These are phyloP conservation scores for Ustilaginoidea virens DNA, from an alignment of 2,329 filamentous ascomycete species.

Conservation along the genomic window DNA sequence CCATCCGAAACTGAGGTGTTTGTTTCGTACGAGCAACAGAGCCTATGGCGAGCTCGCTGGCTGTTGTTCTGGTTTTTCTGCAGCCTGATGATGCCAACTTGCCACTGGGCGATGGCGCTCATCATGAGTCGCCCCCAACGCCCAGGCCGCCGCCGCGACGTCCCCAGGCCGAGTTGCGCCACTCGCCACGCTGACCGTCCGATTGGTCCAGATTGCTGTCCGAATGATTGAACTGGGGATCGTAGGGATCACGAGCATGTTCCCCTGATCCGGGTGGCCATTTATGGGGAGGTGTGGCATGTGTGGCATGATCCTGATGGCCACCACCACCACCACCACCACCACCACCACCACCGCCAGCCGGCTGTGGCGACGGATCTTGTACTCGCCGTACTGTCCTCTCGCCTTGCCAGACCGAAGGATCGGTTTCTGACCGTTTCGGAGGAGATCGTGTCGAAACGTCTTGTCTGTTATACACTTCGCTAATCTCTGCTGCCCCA, in stretches of 20 bases:
- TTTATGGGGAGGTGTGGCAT: constrained; percentile 33
- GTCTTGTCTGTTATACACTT: constrained; percentile 41
- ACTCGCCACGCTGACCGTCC: constrained; percentile 33
- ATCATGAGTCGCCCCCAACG: constrained; percentile 28
- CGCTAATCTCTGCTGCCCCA: constrained; percentile 38
- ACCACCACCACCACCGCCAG: no score
- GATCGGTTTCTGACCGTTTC: constrained; percentile 72
- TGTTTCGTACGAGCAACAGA: no score
- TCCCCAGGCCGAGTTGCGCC: constrained; percentile 41
- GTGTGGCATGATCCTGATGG: no score
- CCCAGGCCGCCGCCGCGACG: constrained; percentile 35
- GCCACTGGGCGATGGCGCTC: no score
- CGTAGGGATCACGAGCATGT: constrained; percentile 26
- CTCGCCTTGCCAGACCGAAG: constrained; percentile 68
- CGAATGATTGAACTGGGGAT: constrained; percentile 26
- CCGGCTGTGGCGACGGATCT: constrained; percentile 31
- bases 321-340: no score
- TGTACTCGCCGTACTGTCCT: constrained; percentile 68
- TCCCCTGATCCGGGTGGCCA: constrained; percentile 30
- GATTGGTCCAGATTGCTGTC: constrained; percentile 24
- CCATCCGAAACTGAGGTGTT: no score
- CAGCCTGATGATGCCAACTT: no score
- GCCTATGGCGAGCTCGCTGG: no score
- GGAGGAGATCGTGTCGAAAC: constrained; percentile 39
- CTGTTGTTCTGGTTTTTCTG: no score